Evolutionary conservation across 2,329 filamentous ascomycete genomes (phyloP), one percentile per base, ranked within the genome.

Genomic region (Lomentospora prolificans): DNA sequence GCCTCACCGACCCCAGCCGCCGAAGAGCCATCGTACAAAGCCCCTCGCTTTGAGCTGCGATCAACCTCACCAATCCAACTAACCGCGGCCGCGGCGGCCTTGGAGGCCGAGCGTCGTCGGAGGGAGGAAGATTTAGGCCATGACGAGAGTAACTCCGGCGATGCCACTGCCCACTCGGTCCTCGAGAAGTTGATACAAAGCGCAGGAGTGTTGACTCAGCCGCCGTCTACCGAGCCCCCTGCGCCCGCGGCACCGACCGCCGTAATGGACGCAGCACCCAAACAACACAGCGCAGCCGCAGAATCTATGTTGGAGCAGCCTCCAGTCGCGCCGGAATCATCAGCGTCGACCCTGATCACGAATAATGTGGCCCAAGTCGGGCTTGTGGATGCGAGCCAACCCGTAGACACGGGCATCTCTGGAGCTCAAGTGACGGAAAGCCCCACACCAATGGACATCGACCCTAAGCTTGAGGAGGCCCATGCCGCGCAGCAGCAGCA

Each of bases 391-490:
- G 67, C 71, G 28, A 75, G 70, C 56, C 71, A 77, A 2, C 73
- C 74, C 57, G 76, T 72, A 59, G 63, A 69, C 19, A 69, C 70
- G 22, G 76, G 70, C 61, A 63, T 79, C 44, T 67, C 69, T 30
- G 70, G 70, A 41, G 67, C 70, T 27, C 63, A 71, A 2, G 72
- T 80, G 6, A 75, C 76, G 7, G 71, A 75, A 53, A 81, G 76
- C 58, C 77, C 79, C 27, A 72, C 67, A 1, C 71, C 77, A 27
- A 80, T 82, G 77, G 79, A 82, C 10, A 67, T 81, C 51, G 79
- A 81, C 60, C 60, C 66, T 62, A 58, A 67, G 14, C 50, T 53
- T 19, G 57, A 52, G 12, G 57, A 55, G 24, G 51, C 51, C 17
- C 69, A 70, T 54, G 70, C 75, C 50, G 72, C 72, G 30, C 30